A percentile compares a stretch with the other conserved stretches of the same genome.
Conservation (phyloP, 345 rosid genomes). For the Arabidopsis arenosa region DNA sequence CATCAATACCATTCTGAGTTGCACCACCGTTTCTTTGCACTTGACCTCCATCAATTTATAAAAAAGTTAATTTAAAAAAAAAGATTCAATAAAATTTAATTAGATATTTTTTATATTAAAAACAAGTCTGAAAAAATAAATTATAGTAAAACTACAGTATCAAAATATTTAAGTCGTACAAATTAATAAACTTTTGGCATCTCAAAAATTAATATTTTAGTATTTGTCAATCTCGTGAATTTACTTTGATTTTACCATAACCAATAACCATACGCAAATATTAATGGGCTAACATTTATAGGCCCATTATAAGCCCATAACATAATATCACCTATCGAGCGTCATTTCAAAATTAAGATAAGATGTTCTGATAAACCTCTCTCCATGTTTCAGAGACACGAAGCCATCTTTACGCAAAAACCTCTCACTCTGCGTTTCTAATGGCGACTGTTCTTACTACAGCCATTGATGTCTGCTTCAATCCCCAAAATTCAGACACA, state of each 20-base stretch:
- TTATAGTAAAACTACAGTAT: not conserved
- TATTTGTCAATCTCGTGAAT: not conserved
- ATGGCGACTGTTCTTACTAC: slow-evolving; percentile 71
- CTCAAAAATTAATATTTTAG: not conserved
- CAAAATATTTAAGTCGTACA: not conserved
- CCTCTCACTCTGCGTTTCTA: slow-evolving; percentile 15
- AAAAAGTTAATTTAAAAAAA: no score
- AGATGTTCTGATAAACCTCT: slow-evolving; percentile 47
- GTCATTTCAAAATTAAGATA: slow-evolving; percentile 45
- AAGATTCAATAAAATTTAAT: no score
- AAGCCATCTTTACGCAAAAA: slow-evolving; percentile 28
- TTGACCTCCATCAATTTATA: no score
- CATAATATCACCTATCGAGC: not conserved
- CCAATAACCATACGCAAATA: no score
- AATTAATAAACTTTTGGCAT: not conserved
- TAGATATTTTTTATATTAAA: no score
- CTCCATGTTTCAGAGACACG: slow-evolving; percentile 5
- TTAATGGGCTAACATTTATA: not conserved
- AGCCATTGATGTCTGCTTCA: slow-evolving; percentile 59
- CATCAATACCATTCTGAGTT: no score
- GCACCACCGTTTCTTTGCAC: no score
- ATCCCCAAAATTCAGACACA: slow-evolving; percentile 47
- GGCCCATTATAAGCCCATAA: slow-evolving; percentile 26
- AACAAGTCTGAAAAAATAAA: not conserved
- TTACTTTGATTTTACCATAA: no score